phyloP scores from a whole-genome alignment of 345 rosid genomes.

The Ailanthus altissimus region DNA sequence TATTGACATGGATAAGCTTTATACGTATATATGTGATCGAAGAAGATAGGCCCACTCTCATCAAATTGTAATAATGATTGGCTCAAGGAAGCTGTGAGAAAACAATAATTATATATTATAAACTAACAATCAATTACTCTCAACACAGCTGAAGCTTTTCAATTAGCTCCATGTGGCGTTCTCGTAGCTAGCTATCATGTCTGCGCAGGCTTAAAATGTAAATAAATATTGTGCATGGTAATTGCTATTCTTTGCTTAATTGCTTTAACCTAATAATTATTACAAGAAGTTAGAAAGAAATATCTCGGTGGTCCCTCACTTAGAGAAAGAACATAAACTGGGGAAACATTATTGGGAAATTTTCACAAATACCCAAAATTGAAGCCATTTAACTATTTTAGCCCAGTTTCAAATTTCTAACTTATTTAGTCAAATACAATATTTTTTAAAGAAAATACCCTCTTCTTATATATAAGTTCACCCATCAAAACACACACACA shows the following conservation, averaged over 20 bases:
- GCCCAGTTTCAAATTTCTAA: too few relatives aligned
- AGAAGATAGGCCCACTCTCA: not conserved
- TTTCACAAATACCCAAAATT: too few relatives aligned
- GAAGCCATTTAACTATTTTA: too few relatives aligned
- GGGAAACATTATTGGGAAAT: not conserved
- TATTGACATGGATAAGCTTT: not conserved
- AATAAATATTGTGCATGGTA: not conserved
- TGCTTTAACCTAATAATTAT: not conserved
- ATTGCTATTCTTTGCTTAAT: too few relatives aligned
- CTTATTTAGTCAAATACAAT: too few relatives aligned
- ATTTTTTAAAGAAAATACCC: too few relatives aligned
- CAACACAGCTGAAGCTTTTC: not conserved
- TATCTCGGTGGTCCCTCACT: not conserved
- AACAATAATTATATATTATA: not conserved
- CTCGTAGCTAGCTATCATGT: not conserved
- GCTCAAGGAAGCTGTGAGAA: conserved; percentile 6
- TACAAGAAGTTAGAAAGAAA: not conserved
- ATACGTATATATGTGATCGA: not conserved
- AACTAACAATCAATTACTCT: not conserved
- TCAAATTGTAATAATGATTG: conserved; percentile 1
- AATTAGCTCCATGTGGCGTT: not conserved
- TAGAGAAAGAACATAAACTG: too few relatives aligned
- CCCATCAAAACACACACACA: too few relatives aligned
- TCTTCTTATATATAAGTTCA: too few relatives aligned
- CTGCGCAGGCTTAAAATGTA: too few relatives aligned